A percentile compares a stretch with the other conserved stretches of the same genome.
These are phyloP conservation scores for Eimeria sp. DNA, from an alignment of 169 alveolate genomes.

Conservation along the genomic window DNA sequence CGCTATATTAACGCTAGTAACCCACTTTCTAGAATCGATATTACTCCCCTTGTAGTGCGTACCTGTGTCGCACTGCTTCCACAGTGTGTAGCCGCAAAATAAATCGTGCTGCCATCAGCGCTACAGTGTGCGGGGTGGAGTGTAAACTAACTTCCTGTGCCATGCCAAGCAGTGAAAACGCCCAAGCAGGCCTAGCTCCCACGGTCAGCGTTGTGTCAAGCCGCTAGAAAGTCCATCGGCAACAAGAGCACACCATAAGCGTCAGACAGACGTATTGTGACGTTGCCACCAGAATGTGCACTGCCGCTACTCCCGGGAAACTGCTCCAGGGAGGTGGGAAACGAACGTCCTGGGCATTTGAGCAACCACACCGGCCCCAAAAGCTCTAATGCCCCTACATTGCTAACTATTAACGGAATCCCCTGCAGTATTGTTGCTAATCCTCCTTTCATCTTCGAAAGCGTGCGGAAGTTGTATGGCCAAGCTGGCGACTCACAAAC, in stretches of 20 bases:
- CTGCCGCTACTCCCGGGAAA: not conserved
- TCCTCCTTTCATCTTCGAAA: not conserved
- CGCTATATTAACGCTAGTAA: not conserved
- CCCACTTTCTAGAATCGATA: not conserved
- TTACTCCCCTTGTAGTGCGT: not conserved
- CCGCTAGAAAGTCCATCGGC: not conserved
- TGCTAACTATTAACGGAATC: not conserved
- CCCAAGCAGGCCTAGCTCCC: not conserved
- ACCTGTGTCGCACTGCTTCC: not conserved
- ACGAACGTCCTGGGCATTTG: constrained; percentile 2
- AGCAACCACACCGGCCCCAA: not conserved
- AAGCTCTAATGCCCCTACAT: not conserved
- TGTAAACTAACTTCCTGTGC: not conserved
- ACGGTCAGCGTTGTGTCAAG: not conserved
- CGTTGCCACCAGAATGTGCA: not conserved
- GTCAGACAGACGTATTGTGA: not conserved
- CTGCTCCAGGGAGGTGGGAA: not conserved
- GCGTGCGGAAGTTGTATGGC: not conserved
- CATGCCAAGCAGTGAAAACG: not conserved
- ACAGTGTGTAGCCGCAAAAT: not conserved
- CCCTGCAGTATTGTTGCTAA: not conserved
- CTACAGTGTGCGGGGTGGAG: not conserved
- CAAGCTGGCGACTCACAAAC: not conserved
- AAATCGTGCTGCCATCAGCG: not conserved
- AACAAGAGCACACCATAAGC: not conserved